These are phyloP conservation scores for Croton laevigatus DNA, from an alignment of 441 rosid genomes.

Conservation along the genomic window DNA sequence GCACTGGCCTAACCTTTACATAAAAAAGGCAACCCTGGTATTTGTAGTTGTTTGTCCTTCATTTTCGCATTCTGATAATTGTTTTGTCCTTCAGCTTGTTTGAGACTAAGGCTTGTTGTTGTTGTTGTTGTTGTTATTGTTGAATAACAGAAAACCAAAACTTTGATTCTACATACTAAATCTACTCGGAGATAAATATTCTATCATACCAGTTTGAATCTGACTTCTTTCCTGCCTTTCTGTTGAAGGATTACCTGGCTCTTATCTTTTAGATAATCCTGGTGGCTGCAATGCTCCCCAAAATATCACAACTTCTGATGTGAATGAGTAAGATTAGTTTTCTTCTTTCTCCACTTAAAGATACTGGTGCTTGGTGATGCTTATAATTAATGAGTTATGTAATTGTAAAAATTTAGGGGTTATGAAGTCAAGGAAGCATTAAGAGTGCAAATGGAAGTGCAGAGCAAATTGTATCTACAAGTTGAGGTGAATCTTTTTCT, in stretches of 20 bases:
- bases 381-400: conserved; percentile 13
- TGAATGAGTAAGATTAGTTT: conserved; percentile 44
- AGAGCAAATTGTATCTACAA: conserved; percentile 61
- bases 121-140: no score
- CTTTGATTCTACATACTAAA: no score
- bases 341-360: conserved; percentile 5
- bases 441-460: conserved; percentile 67
- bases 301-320: conserved; percentile 37
- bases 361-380: conserved; percentile 5
- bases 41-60: no score
- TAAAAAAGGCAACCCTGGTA: no score
- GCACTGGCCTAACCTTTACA: no score
- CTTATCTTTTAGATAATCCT: conserved; percentile 48
- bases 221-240: conserved; percentile 21
- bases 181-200: neutral
- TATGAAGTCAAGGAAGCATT: conserved; percentile 69
- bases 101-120: no score
- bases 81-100: no score
- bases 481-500: conserved; percentile 46
- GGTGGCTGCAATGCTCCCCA: conserved; percentile 34
- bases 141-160: neutral
- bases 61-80: no score
- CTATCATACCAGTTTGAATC: neutral
- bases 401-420: conserved; percentile 36
- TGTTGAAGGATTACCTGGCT: conserved; percentile 37